These are phyloP conservation scores for Serendipita sp. DNA, from an alignment of 768 basidiomycete species.

Conservation along the genomic window DNA sequence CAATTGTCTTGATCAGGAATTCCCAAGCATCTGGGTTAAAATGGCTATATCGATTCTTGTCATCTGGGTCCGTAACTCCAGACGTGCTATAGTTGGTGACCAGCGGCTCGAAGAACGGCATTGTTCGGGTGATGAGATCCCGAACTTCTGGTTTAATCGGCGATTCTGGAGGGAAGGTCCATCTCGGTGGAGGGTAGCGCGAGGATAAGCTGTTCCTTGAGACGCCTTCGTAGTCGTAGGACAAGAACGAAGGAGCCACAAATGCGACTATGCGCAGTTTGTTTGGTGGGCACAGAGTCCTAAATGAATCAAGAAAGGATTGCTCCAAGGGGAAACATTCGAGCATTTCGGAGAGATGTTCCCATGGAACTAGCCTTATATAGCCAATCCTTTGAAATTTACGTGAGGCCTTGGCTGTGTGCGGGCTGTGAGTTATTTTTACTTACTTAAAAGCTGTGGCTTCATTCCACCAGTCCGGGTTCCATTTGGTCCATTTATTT, in stretches of 20 bases:
- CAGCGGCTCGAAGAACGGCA: constrained; percentile 2
- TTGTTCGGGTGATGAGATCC: not conserved
- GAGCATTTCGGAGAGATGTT: not conserved
- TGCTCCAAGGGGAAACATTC: constrained; percentile 1
- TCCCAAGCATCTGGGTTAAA: constrained; percentile 4
- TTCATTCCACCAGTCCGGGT: constrained; percentile 5
- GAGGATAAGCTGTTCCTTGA: not conserved
- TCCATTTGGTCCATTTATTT: not conserved
- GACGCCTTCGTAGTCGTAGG: not conserved
- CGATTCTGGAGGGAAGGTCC: constrained; percentile 2
- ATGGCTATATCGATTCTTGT: not conserved
- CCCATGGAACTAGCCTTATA: not conserved
- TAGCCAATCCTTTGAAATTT: not conserved
- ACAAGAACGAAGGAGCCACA: not conserved
- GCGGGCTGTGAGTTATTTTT: not conserved
- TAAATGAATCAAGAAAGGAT: not conserved
- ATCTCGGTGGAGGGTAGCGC: not conserved
- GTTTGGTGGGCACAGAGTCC: not conserved
- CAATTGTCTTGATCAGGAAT: not conserved
- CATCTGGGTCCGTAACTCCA: not conserved
- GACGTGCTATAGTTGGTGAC: not conserved
- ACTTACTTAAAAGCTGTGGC: not conserved
- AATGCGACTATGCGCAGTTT: constrained; percentile 4
- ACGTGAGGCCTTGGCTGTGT: not conserved
- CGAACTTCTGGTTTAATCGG: not conserved